A percentile compares a stretch with the other conserved stretches of the same genome.
phyloP scores from a whole-genome alignment of 495 filamentous ascomycete species.

The Polyplosphaeria fusca region DNA sequence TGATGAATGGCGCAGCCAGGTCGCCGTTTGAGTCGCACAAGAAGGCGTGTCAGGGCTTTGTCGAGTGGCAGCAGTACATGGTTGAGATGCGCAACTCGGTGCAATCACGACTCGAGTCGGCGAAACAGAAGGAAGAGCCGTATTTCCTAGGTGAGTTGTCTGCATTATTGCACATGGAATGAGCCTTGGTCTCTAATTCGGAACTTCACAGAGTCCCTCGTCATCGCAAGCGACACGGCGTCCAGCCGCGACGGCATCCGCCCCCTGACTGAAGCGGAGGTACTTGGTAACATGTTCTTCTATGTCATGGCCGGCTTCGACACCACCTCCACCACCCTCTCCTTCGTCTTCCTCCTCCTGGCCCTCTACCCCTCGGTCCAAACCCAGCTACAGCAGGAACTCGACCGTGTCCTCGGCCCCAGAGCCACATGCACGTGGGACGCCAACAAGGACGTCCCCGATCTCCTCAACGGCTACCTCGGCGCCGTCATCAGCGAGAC shows the following conservation, averaged over 20 bases:
- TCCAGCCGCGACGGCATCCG: not conserved
- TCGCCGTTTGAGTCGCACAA: slow-evolving; percentile 4
- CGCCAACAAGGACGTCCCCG: not conserved
- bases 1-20: slow-evolving; percentile 3
- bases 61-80: slow-evolving; percentile 6
- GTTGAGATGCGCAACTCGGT: not conserved
- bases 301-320: not conserved
- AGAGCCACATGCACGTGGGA: not conserved
- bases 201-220: not conserved
- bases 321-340: not conserved
- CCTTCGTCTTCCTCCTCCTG: not conserved
- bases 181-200: not conserved
- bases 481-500: slow-evolving; percentile 12
- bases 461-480: slow-evolving; percentile 8
- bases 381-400: not conserved
- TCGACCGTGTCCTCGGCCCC: not conserved
- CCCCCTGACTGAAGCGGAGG: not conserved
- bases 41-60: not conserved
- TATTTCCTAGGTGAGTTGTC: slow-evolving; percentile 5
- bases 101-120: slow-evolving; percentile 2
- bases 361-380: not conserved
- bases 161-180: not conserved
- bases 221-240: not conserved
- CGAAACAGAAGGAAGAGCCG: slow-evolving; percentile 8
- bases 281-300: not conserved